Conservation (phyloP, 1,284 basidiomycete species). For the Takashimella koratensis region DNA sequence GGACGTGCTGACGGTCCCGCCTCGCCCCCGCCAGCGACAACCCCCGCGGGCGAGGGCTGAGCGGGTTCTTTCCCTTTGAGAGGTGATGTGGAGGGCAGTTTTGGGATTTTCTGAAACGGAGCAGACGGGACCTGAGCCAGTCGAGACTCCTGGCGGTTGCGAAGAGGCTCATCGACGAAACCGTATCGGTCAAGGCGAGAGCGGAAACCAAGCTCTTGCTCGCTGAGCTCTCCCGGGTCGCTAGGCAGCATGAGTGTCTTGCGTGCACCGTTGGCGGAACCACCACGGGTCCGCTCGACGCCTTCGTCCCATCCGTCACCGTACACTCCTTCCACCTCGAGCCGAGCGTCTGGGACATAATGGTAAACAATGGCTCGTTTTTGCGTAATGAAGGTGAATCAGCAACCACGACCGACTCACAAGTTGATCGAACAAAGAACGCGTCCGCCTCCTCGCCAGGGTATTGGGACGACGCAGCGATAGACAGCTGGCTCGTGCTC, state of each 20-base stretch:
- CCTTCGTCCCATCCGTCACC: slow-evolving; percentile 91
- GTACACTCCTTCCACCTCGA: slow-evolving; percentile 77
- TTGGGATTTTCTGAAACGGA: slow-evolving; percentile 62
- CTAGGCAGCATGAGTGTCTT: slow-evolving; percentile 55
- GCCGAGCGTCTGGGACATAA: slow-evolving; percentile 64
- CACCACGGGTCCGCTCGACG: slow-evolving; percentile 85
- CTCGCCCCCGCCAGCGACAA: slow-evolving; percentile 2
- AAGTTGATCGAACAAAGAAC: slow-evolving; percentile 81
- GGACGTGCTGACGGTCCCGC: slow-evolving; percentile 7
- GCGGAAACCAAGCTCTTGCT: slow-evolving; percentile 64
- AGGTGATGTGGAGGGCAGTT: slow-evolving; percentile 51
- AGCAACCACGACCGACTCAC: slow-evolving; percentile 30
- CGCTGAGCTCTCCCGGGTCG: slow-evolving; percentile 40
- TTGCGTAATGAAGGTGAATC: too few relatives aligned
- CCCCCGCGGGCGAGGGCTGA: slow-evolving; percentile 33
- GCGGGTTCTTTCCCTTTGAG: slow-evolving; percentile 19
- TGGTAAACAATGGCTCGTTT: too few relatives aligned
- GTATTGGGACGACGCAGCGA: slow-evolving; percentile 34
- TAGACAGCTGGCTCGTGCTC: slow-evolving; percentile 22
- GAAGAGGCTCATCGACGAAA: slow-evolving; percentile 67
- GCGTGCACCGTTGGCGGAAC: slow-evolving; percentile 49
- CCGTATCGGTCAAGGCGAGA: slow-evolving; percentile 72
- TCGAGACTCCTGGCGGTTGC: slow-evolving; percentile 61
- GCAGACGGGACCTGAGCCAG: slow-evolving; percentile 63
- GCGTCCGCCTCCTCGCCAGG: slow-evolving; percentile 71